Percentiles rank a stretch among this genome's conserved stretches.
Evolutionary conservation across 83 land plant genomes (phyloP).

Genomic region (Isoetes engelmannii): DNA sequence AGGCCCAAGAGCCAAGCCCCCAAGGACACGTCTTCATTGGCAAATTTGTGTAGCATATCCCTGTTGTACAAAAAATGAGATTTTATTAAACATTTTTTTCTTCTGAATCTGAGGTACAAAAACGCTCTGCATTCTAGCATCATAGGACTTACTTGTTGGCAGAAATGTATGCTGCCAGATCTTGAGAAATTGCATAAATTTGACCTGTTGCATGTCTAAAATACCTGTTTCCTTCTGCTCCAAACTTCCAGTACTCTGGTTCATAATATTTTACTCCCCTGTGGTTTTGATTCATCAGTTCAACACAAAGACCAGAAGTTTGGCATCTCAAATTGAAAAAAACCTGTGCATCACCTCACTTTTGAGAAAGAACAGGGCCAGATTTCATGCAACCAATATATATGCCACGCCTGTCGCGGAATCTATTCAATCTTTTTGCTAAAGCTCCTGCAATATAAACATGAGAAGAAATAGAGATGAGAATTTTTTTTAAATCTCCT

Average conservation of each 20-base stretch:
- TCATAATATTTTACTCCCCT: constrained; percentile 13
- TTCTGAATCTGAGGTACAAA: no score
- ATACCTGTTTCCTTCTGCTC: constrained; percentile 2
- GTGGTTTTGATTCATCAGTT: neutral
- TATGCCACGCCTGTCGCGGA: neutral
- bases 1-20: constrained; percentile 2
- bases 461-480: no score
- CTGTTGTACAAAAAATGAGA: neutral
- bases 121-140: no score
- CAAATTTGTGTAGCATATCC: neutral
- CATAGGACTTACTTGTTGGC: neutral
- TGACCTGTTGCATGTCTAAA: neutral
- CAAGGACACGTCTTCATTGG: constrained; percentile 3
- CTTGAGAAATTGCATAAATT: neutral
- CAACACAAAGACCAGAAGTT: no score
- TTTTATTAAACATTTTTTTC: no score
- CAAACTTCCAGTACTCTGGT: constrained; percentile 16
- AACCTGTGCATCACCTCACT: neutral
- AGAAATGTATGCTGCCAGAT: constrained; percentile 1
- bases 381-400: constrained; percentile 2
- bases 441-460: neutral
- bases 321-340: neutral
- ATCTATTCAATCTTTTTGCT: neutral
- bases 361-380: constrained; percentile 3
- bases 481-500: no score